Evolutionary conservation across 2,329 filamentous ascomycete species (phyloP).

Genomic region (Diaporthe capsici): DNA sequence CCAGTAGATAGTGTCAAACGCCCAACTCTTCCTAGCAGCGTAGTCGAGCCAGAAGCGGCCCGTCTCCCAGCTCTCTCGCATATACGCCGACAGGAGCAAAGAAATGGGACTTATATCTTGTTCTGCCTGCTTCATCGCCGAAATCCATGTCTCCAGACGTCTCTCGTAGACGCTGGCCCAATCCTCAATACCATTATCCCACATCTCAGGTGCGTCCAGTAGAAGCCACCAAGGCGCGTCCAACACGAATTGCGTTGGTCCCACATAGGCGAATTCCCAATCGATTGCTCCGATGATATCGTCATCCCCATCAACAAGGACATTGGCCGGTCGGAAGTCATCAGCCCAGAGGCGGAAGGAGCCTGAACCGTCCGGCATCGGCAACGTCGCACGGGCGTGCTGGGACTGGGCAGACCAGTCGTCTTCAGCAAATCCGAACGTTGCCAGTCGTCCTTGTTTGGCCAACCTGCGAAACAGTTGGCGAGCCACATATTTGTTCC

Average conservation of each 20-base stretch:
- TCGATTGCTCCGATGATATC: constrained; percentile 54
- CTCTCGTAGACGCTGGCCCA: constrained; percentile 52
- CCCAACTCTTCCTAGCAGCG: constrained; percentile 42
- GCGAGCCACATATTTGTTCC: constrained; percentile 57
- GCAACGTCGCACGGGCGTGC: constrained; percentile 14
- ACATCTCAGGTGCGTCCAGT: constrained; percentile 51
- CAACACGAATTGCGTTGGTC: constrained; percentile 49
- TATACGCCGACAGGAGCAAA: constrained; percentile 44
- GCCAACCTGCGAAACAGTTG: constrained; percentile 56
- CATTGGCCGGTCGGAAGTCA: constrained; percentile 52
- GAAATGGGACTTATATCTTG: background rate
- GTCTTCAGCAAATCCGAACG: constrained; percentile 47
- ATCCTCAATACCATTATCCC: constrained; percentile 48
- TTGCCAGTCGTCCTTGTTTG: constrained; percentile 46
- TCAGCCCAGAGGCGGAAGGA: constrained; percentile 51
- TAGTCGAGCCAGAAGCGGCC: constrained; percentile 43
- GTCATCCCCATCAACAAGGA: constrained; percentile 50
- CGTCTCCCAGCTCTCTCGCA: constrained; percentile 43
- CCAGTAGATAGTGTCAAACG: constrained; percentile 42
- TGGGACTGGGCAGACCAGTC: constrained; percentile 46
- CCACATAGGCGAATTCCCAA: constrained; percentile 56
- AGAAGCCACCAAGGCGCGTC: constrained; percentile 56
- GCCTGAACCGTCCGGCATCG: constrained; percentile 33
- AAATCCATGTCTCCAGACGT: constrained; percentile 52
- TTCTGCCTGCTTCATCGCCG: constrained; percentile 51